Percentiles rank a stretch among this genome's conserved stretches.
phyloP scores from a whole-genome alignment of 495 filamentous ascomycete species.

The Penicillium longicatenatum region DNA sequence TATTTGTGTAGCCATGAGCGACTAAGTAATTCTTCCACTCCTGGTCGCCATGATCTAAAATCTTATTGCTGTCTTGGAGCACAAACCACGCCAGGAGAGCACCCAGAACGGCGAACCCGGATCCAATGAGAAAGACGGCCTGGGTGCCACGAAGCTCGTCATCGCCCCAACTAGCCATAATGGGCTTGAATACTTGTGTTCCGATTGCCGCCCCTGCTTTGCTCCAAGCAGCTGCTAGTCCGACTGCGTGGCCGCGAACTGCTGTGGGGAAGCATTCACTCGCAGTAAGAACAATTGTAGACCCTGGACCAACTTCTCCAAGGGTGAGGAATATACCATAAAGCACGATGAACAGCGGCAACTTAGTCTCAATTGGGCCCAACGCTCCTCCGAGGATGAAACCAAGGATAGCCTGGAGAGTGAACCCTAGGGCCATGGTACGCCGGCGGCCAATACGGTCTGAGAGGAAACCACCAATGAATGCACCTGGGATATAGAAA shows the following conservation, averaged over 20 bases:
- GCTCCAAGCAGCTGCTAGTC: constrained; percentile 72
- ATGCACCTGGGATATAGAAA: constrained; percentile 77
- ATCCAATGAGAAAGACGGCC: constrained; percentile 32
- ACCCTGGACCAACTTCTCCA: constrained; percentile 76
- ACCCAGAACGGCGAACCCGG: constrained; percentile 30
- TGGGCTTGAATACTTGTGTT: constrained; percentile 63
- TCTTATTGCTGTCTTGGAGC: constrained; percentile 25
- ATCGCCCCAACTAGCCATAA: constrained; percentile 29
- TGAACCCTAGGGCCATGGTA: constrained; percentile 62
- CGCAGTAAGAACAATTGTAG: constrained; percentile 71
- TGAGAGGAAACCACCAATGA: constrained; percentile 66
- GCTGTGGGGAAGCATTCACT: constrained; percentile 70
- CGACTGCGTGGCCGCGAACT: constrained; percentile 79
- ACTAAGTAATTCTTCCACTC: constrained; percentile 29
- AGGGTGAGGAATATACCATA: constrained; percentile 70
- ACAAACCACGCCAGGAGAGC: constrained; percentile 29
- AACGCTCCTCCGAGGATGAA: constrained; percentile 73
- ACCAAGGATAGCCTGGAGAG: constrained; percentile 64
- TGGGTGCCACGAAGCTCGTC: constrained; percentile 28
- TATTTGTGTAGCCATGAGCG: constrained; percentile 25
- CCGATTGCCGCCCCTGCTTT: constrained; percentile 83
- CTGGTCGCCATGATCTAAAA: constrained; percentile 29
- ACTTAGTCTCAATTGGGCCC: constrained; percentile 52
- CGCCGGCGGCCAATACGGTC: constrained; percentile 69
- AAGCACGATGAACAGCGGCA: constrained; percentile 71